These are phyloP conservation scores for Friedmanniomyces endolithicus DNA, from an alignment of 495 filamentous ascomycete genomes.

Conservation along the genomic window DNA sequence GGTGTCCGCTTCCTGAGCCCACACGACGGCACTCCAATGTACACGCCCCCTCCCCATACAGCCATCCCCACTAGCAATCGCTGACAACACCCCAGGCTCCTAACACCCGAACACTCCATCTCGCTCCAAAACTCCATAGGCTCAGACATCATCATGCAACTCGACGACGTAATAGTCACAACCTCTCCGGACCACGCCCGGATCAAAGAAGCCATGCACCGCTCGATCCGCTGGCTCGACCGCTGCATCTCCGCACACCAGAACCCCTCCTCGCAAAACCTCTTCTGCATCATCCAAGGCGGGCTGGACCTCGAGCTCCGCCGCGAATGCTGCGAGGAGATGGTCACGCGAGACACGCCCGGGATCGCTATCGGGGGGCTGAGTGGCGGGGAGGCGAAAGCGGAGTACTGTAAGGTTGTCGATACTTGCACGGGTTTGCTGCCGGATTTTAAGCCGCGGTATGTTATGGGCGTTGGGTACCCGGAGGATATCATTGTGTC, in stretches of 20 bases:
- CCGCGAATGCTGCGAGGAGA: slow-evolving; percentile 69
- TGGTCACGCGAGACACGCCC: slow-evolving; percentile 83
- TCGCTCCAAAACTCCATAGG: slow-evolving; percentile 93
- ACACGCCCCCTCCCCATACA: neutral
- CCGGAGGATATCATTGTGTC: slow-evolving; percentile 90
- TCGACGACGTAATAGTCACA: slow-evolving; percentile 93
- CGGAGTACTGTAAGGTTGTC: slow-evolving; percentile 51
- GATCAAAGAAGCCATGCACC: slow-evolving; percentile 90
- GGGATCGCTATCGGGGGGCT: slow-evolving; percentile 94
- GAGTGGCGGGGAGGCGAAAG: slow-evolving; percentile 69
- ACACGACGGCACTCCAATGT: slow-evolving; percentile 90
- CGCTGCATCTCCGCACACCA: slow-evolving; percentile 87
- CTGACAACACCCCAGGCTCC: slow-evolving; percentile 34
- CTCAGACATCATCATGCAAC: slow-evolving; percentile 98
- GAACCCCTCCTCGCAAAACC: slow-evolving; percentile 71
- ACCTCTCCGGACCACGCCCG: slow-evolving; percentile 76
- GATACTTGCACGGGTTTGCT: slow-evolving; percentile 72
- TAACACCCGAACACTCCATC: slow-evolving; percentile 96
- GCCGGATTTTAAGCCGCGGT: slow-evolving; percentile 82
- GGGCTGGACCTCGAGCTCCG: slow-evolving; percentile 86
- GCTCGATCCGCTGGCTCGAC: slow-evolving; percentile 96
- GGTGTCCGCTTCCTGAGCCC: slow-evolving; percentile 90
- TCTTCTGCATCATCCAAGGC: slow-evolving; percentile 99
- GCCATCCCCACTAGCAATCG: neutral
- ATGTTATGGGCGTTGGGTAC: slow-evolving; percentile 97